Base-by-base conservation (phyloP, 108 stramenopile genomes). In the Mediolabrus comicus region DNA sequence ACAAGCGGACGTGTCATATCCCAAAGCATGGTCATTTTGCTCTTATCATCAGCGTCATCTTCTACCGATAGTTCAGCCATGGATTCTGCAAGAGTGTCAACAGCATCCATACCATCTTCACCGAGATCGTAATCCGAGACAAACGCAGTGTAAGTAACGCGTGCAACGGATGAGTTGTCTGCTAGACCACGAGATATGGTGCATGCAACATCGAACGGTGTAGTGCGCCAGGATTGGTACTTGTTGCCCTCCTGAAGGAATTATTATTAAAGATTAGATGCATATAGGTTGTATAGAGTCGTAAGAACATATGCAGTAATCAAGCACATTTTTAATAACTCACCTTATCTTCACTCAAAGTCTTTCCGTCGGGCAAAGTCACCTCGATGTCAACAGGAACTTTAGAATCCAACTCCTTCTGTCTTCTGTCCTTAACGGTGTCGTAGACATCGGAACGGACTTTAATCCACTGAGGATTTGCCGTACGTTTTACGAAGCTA, bases 361-460 rank as follows among this genome's bases (percentile, higher is more conserved):
- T 84, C 12, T 77, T 95, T 10, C 99, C 99, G 72, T 99, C 98
- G 0, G 99, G 99, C 75, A 99, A 80, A 28, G 95, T 96, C 53
- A 99, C 90, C 19, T 67, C 72, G 61, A 99, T 98, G 30, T 84
- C 82, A 33, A 88, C 86, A 22, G 85, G 90, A 0, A 71, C 83
- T 75, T 97, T 92, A 25, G 36, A 53, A 33, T 75, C 64, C 16
- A 87, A 43, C 75, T 92, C 92, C 59, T 69, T 76, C 25, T 77
- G 71, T 22, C 91, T 78, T 11, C 85, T 71, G 12, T 65, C 80
- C 65, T 82, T 81, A 65, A 92, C 83, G 2, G 59, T 69, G 16
- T 76, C 88, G 56, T 91, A 92, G 14, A 87, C 71, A 6, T 77
- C 78, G 14, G 68, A 52, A 1, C 94, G 88, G 3, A 80, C 65